Conservation (phyloP, 2,329 filamentous ascomycete genomes). For the Colletotrichum viniferum region DNA sequence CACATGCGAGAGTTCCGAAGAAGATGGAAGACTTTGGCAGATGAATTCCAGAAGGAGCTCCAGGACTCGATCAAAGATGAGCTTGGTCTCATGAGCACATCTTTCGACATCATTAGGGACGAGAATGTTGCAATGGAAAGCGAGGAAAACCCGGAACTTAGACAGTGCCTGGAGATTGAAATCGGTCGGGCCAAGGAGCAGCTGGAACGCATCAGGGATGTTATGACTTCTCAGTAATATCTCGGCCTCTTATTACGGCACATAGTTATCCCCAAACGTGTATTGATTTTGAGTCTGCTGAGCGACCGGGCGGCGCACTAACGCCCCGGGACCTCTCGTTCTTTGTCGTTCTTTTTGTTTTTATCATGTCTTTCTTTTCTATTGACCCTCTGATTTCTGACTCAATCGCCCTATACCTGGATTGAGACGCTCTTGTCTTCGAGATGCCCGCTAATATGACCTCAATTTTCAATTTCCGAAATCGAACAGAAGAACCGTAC, state of each 20-base stretch:
- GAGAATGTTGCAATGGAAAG: neutral
- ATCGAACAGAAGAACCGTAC: neutral
- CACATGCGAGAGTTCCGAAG: neutral
- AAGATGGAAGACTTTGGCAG: neutral
- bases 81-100: neutral
- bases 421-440: neutral
- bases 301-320: neutral
- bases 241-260: neutral
- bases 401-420: neutral
- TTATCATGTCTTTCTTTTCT: neutral
- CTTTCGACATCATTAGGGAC: neutral
- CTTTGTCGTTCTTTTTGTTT: neutral
- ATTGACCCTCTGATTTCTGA: rapidly evolving
- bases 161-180: neutral
- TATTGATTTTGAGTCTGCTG: neutral
- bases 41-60: neutral
- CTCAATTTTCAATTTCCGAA: neutral
- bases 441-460: neutral
- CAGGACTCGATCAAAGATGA: neutral
- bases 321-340: rapidly evolving
- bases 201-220: neutral
- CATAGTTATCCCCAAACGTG: neutral
- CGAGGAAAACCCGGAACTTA: neutral
- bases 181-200: neutral
- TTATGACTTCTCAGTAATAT: neutral